A percentile compares a stretch with the other conserved stretches of the same genome.
These are phyloP conservation scores for Capronia coronata DNA, from an alignment of 2,329 filamentous ascomycete species.

Conservation along the genomic window DNA sequence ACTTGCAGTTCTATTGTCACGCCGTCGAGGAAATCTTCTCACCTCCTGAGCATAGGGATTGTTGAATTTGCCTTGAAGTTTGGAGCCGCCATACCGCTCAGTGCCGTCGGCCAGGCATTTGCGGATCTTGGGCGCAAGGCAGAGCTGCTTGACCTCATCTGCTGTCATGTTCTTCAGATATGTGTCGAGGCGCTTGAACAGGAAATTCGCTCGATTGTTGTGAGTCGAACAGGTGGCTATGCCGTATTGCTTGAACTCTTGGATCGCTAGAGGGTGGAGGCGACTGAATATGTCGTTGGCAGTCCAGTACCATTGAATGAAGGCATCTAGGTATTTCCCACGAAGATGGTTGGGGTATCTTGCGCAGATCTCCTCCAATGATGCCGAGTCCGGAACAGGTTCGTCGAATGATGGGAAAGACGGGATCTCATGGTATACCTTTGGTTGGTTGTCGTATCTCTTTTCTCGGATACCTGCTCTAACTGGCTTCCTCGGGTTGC, in stretches of 20 bases:
- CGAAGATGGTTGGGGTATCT: conserved; percentile 20
- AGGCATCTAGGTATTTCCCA: conserved; percentile 14
- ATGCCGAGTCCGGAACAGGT: conserved; percentile 9
- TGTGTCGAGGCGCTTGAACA: conserved; percentile 14
- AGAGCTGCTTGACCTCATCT: conserved; percentile 8
- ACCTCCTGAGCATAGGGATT: conserved; percentile 9
- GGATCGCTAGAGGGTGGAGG: conserved; percentile 3
- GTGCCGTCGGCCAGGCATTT: conserved; percentile 8
- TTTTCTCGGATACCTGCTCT: not conserved
- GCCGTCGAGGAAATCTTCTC: conserved; percentile 1
- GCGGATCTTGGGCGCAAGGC: conserved; percentile 10
- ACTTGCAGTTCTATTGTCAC: not conserved
- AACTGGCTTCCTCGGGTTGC: not conserved
- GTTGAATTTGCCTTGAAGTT: conserved; percentile 14
- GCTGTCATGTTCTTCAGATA: conserved; percentile 1
- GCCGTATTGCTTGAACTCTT: conserved; percentile 6
- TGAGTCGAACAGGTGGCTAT: not conserved
- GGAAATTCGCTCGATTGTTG: conserved; percentile 16
- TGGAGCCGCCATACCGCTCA: conserved; percentile 10
- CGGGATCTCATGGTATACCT: conserved; percentile 8
- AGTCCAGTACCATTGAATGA: conserved; percentile 19
- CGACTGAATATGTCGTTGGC: conserved; percentile 14
- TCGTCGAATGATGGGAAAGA: conserved; percentile 13
- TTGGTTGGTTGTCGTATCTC: not conserved
- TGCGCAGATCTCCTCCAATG: conserved; percentile 18